A percentile compares a stretch with the other conserved stretches of the same genome.
These are phyloP conservation scores for Chaetomiaceae sp. DNA, from an alignment of 2,329 filamentous ascomycete genomes.

Conservation along the genomic window DNA sequence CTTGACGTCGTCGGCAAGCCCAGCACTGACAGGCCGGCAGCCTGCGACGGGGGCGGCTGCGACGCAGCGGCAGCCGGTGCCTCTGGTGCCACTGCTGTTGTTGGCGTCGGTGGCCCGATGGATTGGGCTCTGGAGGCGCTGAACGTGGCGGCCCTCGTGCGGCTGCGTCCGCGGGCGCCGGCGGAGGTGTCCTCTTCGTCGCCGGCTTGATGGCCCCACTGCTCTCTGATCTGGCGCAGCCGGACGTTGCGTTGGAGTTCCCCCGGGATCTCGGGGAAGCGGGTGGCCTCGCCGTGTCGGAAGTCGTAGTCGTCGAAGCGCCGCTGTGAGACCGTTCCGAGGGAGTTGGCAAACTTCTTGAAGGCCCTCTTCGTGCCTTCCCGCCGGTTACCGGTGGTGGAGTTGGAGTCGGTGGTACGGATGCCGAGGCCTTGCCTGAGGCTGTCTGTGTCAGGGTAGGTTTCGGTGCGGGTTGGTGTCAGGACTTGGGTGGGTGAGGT, in stretches of 20 bases:
- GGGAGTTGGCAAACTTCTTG: conserved; percentile 36
- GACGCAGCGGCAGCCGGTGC: conserved; percentile 1
- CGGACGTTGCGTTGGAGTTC: conserved; percentile 41
- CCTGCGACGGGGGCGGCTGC: background rate
- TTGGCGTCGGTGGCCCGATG: background rate
- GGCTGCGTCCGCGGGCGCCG: conserved; percentile 26
- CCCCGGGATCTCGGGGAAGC: conserved; percentile 52
- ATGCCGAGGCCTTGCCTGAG: background rate
- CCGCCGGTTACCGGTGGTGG: conserved; percentile 15
- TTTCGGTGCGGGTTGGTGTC: background rate
- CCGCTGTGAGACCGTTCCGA: conserved; percentile 43
- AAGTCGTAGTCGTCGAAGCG: conserved; percentile 45
- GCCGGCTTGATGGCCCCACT: conserved; percentile 34
- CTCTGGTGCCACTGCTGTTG: too few species aligned
- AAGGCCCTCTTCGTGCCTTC: conserved; percentile 39
- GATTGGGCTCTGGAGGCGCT: conserved; percentile 22
- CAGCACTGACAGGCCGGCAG: background rate
- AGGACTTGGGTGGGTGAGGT: background rate
- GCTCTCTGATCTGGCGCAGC: conserved; percentile 33
- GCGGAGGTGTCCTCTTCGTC: conserved; percentile 28
- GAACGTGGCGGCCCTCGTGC: conserved; percentile 36
- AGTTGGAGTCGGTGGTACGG: conserved; percentile 7
- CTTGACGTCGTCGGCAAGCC: conserved; percentile 6
- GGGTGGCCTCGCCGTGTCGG: conserved; percentile 37
- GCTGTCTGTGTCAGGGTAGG: background rate